Evolutionary conservation across 1,284 basidiomycete genomes (phyloP).

Genomic region (Puccinia polysora): DNA sequence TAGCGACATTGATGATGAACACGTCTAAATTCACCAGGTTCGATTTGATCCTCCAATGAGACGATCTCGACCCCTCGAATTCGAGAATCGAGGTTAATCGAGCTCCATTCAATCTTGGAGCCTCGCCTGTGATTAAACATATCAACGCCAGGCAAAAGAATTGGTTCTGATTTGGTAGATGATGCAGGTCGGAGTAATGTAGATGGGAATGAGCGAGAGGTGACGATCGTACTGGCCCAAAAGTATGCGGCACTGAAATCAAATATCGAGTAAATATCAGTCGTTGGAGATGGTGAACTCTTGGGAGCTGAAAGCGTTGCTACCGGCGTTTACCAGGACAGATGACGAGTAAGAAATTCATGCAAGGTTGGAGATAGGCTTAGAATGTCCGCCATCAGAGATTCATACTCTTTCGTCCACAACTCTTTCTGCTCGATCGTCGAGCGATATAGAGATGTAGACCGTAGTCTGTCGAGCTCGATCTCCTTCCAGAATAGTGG

Average conservation of each 20-base stretch:
- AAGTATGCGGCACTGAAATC: conserved; percentile 25
- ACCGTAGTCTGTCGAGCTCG: conserved; percentile 17
- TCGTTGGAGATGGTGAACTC: neutral
- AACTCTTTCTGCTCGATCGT: neutral
- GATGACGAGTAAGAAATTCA: neutral
- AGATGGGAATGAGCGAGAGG: conserved; percentile 31
- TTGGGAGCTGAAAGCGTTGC: too few species aligned
- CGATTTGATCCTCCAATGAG: conserved; percentile 9
- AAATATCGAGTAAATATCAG: neutral
- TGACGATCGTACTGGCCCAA: conserved; percentile 36
- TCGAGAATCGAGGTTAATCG: neutral
- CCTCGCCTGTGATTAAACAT: conserved; percentile 30
- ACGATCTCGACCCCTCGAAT: conserved; percentile 7
- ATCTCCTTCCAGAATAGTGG: conserved; percentile 24
- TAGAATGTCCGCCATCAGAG: neutral
- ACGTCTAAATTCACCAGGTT: neutral
- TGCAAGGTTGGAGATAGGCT: neutral
- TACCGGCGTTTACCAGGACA: conserved; percentile 28
- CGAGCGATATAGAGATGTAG: conserved; percentile 1
- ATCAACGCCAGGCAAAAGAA: conserved; percentile 39
- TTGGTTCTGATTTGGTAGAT: neutral
- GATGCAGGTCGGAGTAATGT: neutral
- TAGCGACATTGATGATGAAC: neutral
- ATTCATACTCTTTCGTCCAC: conserved; percentile 21
- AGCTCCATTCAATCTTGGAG: conserved; percentile 31